Evolutionary conservation across 345 rosid species (phyloP), one percentile per base, ranked within the genome.

Genomic region (Heritiera littoralis): DNA sequence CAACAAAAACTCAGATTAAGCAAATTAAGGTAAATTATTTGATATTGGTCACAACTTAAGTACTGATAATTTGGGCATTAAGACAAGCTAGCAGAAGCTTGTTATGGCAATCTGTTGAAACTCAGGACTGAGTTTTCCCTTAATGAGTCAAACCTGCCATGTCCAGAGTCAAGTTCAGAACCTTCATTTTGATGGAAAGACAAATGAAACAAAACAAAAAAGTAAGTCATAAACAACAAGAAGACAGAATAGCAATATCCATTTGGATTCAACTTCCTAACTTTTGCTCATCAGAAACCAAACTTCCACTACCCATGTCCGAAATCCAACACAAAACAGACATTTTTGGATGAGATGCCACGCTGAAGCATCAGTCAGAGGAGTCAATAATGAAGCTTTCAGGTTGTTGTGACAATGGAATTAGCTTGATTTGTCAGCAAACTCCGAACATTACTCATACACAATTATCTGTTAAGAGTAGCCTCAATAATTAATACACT

Each of bases 141-240:
- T 51, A 14, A 76, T 6, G 78, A 78, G 89, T 86, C 89, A 85
- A 85, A 83, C 59, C 78, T 81, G 87, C 77, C 51, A 68, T 9
- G 15, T 72, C 51, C 65, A 80, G 79, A 81, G 84, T 85, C 83
- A 70, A 82, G 67, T 82, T 60, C 67, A 71, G 89, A 87, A 91
- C 88, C 85, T 83, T 83, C 88, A 89, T 84, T 80, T 81, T 78
- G 86, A 90, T 84, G 83, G 92, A 87, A 85, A 89, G 92, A 92
- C 94, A 92, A 94, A 92, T 87, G 91, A 86, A 92, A 88, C 88
- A 80, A 87, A 90, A 91, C 89, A 89, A 91, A 90, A 92, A 85
- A 84, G 90, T 74, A 88, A 84, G 67, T 85, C 80, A 81, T 72
- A 1, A 35, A 35, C 79, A 81, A 78, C 75, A 87, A 81, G 45